These are phyloP conservation scores for Cephalotrichum gorgonifer DNA, from an alignment of 2,329 filamentous ascomycete genomes.

Conservation along the genomic window DNA sequence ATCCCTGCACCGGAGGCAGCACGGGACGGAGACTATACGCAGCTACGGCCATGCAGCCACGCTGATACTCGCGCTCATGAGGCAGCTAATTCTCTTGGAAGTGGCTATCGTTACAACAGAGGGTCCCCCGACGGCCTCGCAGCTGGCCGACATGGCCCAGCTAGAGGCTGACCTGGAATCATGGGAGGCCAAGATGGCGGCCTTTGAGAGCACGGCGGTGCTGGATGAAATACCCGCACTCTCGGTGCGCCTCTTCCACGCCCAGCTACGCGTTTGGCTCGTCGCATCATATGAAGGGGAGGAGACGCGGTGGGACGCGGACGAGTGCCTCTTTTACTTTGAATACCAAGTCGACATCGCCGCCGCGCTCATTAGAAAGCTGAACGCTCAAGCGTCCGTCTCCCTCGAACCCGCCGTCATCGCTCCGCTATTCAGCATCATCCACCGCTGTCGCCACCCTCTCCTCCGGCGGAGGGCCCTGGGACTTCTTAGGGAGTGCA, in stretches of 20 bases:
- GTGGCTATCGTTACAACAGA: background rate
- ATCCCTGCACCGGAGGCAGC: background rate
- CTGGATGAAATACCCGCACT: slow-evolving; percentile 3
- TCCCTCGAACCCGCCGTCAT: slow-evolving; percentile 15
- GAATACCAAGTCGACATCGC: slow-evolving; percentile 9
- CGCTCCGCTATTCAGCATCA: slow-evolving; percentile 11
- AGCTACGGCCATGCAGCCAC: slow-evolving; percentile 1
- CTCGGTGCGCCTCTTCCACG: slow-evolving; percentile 18
- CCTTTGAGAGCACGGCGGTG: background rate
- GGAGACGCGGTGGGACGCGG: slow-evolving; percentile 18
- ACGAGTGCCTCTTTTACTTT: slow-evolving; percentile 7
- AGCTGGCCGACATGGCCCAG: background rate
- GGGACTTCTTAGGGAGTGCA: slow-evolving; percentile 9
- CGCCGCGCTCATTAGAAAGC: slow-evolving; percentile 3
- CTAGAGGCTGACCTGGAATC: background rate
- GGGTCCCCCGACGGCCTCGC: background rate
- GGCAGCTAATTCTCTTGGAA: slow-evolving; percentile 1
- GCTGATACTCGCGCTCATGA: slow-evolving; percentile 1
- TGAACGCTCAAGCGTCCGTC: slow-evolving; percentile 7
- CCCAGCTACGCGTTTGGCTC: slow-evolving; percentile 12
- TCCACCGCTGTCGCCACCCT: slow-evolving; percentile 15
- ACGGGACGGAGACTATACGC: slow-evolving; percentile 8
- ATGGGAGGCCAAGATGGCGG: slow-evolving; percentile 3
- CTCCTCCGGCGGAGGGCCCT: slow-evolving; percentile 12
- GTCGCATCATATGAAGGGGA: slow-evolving; percentile 11